Conservation (phyloP, 2,329 filamentous ascomycete species). For the Raffaelea deltoideospora region DNA sequence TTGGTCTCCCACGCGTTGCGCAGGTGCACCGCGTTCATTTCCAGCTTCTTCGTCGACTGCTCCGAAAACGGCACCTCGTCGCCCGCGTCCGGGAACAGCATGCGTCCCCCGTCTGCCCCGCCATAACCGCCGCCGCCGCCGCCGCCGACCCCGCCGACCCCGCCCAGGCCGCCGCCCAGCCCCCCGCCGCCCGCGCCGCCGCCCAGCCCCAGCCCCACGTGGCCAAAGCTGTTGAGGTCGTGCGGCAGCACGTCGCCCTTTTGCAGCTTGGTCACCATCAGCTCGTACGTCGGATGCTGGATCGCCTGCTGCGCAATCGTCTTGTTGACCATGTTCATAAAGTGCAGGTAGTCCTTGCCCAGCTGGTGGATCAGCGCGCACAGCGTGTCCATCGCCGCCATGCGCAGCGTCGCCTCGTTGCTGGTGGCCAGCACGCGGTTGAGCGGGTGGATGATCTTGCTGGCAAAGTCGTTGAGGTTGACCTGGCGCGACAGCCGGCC, state of each 20-base stretch:
- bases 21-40: slow-evolving; percentile 93
- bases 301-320: slow-evolving; percentile 66
- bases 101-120: too few species aligned
- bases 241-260: slow-evolving; percentile 93
- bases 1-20: slow-evolving; percentile 96
- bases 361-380: slow-evolving; percentile 93
- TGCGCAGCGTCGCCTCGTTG: slow-evolving; percentile 56
- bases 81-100: slow-evolving; percentile 60
- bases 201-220: too few species aligned
- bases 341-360: slow-evolving; percentile 88
- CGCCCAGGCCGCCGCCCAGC: too few species aligned
- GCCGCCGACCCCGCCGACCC: too few species aligned
- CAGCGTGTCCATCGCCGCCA: slow-evolving; percentile 80
- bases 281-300: slow-evolving; percentile 79
- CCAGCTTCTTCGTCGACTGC: slow-evolving; percentile 80
- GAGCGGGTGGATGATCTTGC: slow-evolving; percentile 89
- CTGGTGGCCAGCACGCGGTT: slow-evolving; percentile 64
- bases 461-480: slow-evolving; percentile 92
- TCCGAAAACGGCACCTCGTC: slow-evolving; percentile 76
- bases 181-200: too few species aligned
- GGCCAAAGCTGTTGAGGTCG: slow-evolving; percentile 75
- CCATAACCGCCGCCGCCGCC: too few species aligned
- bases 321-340: slow-evolving; percentile 87
- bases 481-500: slow-evolving; percentile 90
- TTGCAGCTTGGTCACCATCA: slow-evolving; percentile 81